Base-by-base conservation (phyloP, 2,329 filamentous ascomycete genomes). In the Verticillium isaacii region DNA sequence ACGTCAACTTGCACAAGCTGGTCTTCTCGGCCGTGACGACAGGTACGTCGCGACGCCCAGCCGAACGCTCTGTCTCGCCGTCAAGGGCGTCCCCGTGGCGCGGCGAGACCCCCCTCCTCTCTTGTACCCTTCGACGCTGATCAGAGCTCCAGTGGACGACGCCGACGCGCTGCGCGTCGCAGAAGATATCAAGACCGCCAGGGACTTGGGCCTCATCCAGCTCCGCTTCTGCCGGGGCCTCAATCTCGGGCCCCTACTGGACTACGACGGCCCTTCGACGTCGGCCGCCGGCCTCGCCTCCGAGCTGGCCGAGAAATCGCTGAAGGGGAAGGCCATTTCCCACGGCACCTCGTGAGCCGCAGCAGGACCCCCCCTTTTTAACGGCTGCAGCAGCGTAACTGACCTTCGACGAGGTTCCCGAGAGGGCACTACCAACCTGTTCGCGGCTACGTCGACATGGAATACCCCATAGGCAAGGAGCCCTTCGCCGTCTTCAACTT, bases 171-270 rank as follows among this genome's bases (percentile, higher is more conserved):
- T 60, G n/a, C 60, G 32, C 25, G 65, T 63, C 14, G 56, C 32
- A 25, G 62, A 32, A 14, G 62, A 62, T 41, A 36, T 62, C 7
- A 19, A 57, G 17, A 45, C 25, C 3, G 62, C 67, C 15, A 61
- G 66, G 32, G 56, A 58, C 5, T n/a, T 70, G 14, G 68, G 68
- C 3, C 50, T 58, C 19, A 67, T 70, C 7, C 60, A 68, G 50
- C 62, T 69, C 5, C 52, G 58, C 39, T 60, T 70, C 14, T 61
- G 65, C 50, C 57, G 61, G 15, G 23, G 45, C 19, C 9, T 25
- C 19, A 19, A 52, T 19, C 3, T 23, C 8, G 45, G 45, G n/a
- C 2, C n/a, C 23, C 11, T 19, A n/a, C 5, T 11, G 19, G 19
- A 23, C 11, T 36, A 36, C 19, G 9, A 23, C 11, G 45, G 45